Conservation (phyloP, 2,329 filamentous ascomycete species). For the Thielaviopsis ethacetica region DNA sequence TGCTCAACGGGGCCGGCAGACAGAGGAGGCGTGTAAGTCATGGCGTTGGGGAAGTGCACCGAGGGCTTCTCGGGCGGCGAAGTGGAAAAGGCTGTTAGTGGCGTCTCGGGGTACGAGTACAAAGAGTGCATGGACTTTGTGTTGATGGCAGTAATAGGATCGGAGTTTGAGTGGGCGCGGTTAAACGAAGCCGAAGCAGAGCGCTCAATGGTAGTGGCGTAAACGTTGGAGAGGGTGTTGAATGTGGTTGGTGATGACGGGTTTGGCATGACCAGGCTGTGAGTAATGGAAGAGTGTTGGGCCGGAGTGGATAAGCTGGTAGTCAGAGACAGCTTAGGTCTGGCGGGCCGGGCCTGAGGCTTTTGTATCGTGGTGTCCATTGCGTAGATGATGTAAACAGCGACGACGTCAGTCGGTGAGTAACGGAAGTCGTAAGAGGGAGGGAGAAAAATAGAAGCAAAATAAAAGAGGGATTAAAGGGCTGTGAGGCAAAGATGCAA, state of each 20-base stretch:
- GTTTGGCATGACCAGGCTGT: constrained; percentile 31
- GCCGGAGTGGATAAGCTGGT: constrained; percentile 22
- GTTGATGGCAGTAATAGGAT: constrained; percentile 7
- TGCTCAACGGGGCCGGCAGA: constrained; percentile 35
- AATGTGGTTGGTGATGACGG: constrained; percentile 45
- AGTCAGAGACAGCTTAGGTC: constrained; percentile 22
- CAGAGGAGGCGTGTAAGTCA: constrained; percentile 43
- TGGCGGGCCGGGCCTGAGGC: background rate
- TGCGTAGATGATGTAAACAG: background rate
- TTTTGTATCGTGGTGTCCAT: constrained; percentile 7
- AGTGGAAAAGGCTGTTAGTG: constrained; percentile 31
- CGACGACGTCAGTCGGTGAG: background rate
- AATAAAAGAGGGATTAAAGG: background rate
- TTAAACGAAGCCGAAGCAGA: constrained; percentile 25
- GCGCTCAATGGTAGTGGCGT: constrained; percentile 45
- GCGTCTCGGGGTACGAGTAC: constrained; percentile 33
- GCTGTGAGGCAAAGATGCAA: background rate
- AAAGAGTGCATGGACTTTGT: constrained; percentile 17
- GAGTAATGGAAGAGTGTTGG: constrained; percentile 16
- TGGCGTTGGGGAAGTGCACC: constrained; percentile 34
- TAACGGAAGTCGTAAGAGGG: background rate
- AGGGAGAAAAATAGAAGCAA: background rate
- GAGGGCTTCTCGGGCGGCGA: constrained; percentile 31
- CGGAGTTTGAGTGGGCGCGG: background rate
- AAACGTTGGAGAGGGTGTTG: constrained; percentile 51